phyloP scores from a whole-genome alignment of 768 basidiomycete species.

The Lentinula sp. region DNA sequence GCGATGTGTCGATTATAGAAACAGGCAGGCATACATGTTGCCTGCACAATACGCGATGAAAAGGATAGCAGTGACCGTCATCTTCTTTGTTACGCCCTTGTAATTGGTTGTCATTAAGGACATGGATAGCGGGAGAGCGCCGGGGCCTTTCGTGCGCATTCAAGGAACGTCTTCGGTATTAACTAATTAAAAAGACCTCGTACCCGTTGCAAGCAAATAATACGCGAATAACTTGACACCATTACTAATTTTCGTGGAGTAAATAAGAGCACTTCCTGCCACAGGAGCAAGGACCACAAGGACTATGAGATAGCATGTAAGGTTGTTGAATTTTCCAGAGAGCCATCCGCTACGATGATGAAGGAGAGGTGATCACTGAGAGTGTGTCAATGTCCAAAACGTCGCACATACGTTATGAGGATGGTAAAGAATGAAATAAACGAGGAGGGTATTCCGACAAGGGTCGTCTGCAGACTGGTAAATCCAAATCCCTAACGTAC shows the following conservation, averaged over 20 bases:
- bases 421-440: background rate
- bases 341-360: background rate
- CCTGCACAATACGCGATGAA: background rate
- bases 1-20: background rate
- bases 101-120: background rate
- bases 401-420: background rate
- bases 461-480: background rate
- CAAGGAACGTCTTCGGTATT: background rate
- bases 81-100: conserved; percentile 2
- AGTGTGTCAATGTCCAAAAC: background rate
- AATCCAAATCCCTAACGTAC: background rate
- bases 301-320: background rate
- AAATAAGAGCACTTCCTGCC: background rate
- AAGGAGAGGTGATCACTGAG: background rate
- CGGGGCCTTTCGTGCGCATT: background rate
- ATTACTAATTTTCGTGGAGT: background rate
- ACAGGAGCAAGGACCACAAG: background rate
- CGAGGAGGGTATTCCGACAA: background rate
- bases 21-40: background rate
- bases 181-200: background rate
- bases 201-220: background rate
- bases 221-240: background rate
- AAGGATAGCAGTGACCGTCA: background rate
- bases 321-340: background rate
- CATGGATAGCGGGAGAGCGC: background rate